Percentiles rank a stretch among this genome's conserved stretches.
Conservation (phyloP, 2,329 filamentous ascomycete genomes). For the Pseudogymnoascus sp. region DNA sequence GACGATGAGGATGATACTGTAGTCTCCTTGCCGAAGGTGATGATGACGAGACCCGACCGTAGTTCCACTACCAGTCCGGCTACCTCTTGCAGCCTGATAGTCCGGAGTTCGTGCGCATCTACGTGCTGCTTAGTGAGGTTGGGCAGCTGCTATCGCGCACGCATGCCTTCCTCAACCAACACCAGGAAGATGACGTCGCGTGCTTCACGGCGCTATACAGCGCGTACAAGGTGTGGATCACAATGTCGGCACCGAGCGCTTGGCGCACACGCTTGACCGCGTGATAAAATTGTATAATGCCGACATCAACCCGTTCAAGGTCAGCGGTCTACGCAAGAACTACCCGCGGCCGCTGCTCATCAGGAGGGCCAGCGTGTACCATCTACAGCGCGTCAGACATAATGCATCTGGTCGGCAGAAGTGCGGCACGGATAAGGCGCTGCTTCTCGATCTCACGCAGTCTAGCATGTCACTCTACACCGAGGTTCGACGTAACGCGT, state of each 20-base stretch:
- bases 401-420: constrained; percentile 83
- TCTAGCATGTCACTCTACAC: constrained; percentile 89
- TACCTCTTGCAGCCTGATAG: constrained; percentile 63
- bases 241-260: constrained; percentile 92
- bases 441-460: constrained; percentile 80
- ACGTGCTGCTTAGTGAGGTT: constrained; percentile 70
- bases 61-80: constrained; percentile 82
- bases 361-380: constrained; percentile 87
- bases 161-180: constrained; percentile 73
- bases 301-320: constrained; percentile 87
- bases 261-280: constrained; percentile 84
- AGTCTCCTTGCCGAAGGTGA: constrained; percentile 54
- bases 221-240: constrained; percentile 92
- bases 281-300: constrained; percentile 76
- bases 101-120: constrained; percentile 64
- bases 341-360: constrained; percentile 91
- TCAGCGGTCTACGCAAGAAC: constrained; percentile 81
- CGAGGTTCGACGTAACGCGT: constrained; percentile 89
- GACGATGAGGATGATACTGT: constrained; percentile 49
- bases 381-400: constrained; percentile 83
- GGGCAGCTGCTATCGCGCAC: constrained; percentile 75
- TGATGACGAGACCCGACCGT: constrained; percentile 74
- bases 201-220: constrained; percentile 92
- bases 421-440: constrained; percentile 76
- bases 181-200: constrained; percentile 90